Evolutionary conservation across 164 flowering plant species (phyloP).

Genomic region (Kalanchoe fedtschenkoi): DNA sequence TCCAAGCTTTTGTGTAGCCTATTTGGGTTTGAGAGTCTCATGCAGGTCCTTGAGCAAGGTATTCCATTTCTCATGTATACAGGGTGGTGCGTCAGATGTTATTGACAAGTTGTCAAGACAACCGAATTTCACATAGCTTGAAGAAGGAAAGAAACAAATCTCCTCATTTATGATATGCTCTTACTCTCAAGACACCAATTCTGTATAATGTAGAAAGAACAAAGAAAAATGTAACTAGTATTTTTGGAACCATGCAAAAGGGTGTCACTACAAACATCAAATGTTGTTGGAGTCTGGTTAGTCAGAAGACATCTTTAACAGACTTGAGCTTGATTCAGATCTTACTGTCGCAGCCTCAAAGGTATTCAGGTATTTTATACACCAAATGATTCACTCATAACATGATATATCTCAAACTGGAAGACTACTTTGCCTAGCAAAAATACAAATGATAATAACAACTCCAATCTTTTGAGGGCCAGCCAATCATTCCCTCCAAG

Average conservation of each 20-base stretch:
- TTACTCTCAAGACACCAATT: too few species aligned
- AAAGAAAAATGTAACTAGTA: background rate
- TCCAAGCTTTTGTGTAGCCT: background rate
- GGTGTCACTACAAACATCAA: background rate
- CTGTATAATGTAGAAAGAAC: too few species aligned
- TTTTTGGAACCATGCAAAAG: background rate
- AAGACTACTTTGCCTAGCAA: background rate
- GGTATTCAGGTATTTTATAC: background rate
- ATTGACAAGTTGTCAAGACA: too few species aligned
- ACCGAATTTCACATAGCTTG: too few species aligned
- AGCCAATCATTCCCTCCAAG: conserved; percentile 4
- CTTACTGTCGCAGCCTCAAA: background rate
- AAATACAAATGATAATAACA: background rate
- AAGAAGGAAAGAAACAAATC: too few species aligned
- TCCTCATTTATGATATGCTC: too few species aligned
- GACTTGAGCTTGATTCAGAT: background rate
- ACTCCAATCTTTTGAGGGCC: conserved; percentile 8
- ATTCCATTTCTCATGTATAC: background rate
- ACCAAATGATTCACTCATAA: background rate
- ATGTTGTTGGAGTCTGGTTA: background rate
- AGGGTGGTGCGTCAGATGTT: too few species aligned
- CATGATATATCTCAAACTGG: background rate
- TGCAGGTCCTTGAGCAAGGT: background rate
- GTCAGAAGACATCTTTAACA: background rate
- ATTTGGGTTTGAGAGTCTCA: too few species aligned